phyloP scores from a whole-genome alignment of 2,329 filamentous ascomycete species.

The Didymella pinodella region DNA sequence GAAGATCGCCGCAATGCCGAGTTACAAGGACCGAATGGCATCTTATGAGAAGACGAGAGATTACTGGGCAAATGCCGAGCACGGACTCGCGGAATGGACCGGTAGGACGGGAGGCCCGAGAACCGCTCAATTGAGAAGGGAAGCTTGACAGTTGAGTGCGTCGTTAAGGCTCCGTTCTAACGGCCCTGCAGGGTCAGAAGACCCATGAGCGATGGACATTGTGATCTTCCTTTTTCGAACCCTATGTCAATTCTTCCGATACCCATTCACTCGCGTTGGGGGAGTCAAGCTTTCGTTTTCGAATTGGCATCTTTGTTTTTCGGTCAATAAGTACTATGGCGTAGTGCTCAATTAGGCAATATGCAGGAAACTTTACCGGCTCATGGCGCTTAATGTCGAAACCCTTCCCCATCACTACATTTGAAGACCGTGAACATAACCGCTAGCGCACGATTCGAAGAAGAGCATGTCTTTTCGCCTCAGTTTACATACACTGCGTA shows the following conservation, averaged over 20 bases:
- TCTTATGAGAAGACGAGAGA: conserved; percentile 45
- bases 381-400: conserved; percentile 22
- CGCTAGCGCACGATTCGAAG: neutral
- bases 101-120: conserved; percentile 23
- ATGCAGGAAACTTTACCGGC: conserved; percentile 15
- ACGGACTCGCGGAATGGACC: conserved; percentile 45
- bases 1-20: conserved; percentile 40
- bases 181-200: neutral
- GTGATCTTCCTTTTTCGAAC: neutral
- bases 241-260: neutral
- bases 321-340: conserved; percentile 1
- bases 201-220: neutral
- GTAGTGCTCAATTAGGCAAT: conserved; percentile 6
- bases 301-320: neutral
- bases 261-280: neutral
- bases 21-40: conserved; percentile 39
- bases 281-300: neutral
- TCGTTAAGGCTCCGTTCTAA: neutral
- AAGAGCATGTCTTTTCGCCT: neutral
- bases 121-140: conserved; percentile 6
- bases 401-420: neutral
- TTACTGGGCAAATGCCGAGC: conserved; percentile 48
- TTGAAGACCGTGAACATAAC: neutral
- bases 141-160: conserved; percentile 2
- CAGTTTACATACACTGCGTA: neutral